phyloP scores from a whole-genome alignment of 345 rosid species.

The Leavenworthia alabamica region DNA sequence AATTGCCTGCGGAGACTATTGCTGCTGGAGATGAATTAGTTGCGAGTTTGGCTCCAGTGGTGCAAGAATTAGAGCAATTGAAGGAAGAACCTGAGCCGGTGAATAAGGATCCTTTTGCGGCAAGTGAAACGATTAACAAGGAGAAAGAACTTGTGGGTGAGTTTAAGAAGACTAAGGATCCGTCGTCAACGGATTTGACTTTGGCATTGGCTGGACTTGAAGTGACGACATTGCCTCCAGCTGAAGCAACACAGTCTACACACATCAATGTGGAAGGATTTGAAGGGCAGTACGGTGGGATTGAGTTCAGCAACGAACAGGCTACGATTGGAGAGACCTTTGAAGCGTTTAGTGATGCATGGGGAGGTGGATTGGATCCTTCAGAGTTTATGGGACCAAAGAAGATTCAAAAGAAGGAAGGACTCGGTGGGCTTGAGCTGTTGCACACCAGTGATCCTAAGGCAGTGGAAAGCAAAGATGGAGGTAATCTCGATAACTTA shows the following conservation, averaged over 20 bases:
- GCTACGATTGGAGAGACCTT: slow-evolving; percentile 89
- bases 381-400: slow-evolving; percentile 82
- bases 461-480: slow-evolving; percentile 35
- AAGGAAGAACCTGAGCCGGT: slow-evolving; percentile 56
- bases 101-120: slow-evolving; percentile 86
- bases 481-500: slow-evolving; percentile 65
- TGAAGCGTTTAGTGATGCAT: slow-evolving; percentile 81
- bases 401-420: slow-evolving; percentile 67
- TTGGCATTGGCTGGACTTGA: slow-evolving; percentile 88
- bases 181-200: slow-evolving; percentile 57
- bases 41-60: slow-evolving; percentile 52
- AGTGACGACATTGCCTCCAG: slow-evolving; percentile 89
- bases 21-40: slow-evolving; percentile 76
- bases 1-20: slow-evolving; percentile 74
- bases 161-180: slow-evolving; percentile 80
- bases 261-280: slow-evolving; percentile 89
- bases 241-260: slow-evolving; percentile 94
- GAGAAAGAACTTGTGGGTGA: slow-evolving; percentile 75
- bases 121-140: slow-evolving; percentile 63
- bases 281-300: slow-evolving; percentile 95
- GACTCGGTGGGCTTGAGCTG: slow-evolving; percentile 93
- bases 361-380: slow-evolving; percentile 98
- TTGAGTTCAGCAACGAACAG: slow-evolving; percentile 83
- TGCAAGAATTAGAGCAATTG: slow-evolving; percentile 41
- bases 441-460: slow-evolving; percentile 64